Evolutionary conservation across 2,329 filamentous ascomycete species (phyloP).

Genomic region (Trichoderma gracile): DNA sequence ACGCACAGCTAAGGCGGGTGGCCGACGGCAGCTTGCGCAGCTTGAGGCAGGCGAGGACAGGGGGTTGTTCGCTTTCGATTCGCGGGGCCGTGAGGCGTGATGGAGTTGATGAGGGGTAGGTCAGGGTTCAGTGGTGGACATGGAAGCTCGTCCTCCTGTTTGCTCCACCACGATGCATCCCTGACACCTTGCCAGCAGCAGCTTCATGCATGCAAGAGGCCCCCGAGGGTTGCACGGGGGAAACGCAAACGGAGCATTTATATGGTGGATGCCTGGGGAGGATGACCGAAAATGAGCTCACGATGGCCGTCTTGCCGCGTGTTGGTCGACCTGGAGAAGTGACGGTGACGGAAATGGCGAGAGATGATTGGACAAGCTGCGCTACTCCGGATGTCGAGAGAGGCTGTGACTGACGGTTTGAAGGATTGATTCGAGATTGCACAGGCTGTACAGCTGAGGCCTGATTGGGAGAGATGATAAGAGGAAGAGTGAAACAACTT

Average conservation of each 20-base stretch:
- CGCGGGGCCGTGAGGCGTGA: not conserved
- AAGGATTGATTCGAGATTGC: too few relatives aligned
- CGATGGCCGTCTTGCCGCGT: not conserved
- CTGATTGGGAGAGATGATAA: too few relatives aligned
- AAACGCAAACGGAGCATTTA: not conserved
- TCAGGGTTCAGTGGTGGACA: not conserved
- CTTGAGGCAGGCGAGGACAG: too few relatives aligned
- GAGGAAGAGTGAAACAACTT: not conserved
- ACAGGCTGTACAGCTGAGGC: too few relatives aligned
- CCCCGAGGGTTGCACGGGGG: not conserved
- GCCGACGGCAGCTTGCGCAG: not conserved
- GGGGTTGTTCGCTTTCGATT: not conserved
- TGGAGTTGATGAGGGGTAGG: conserved; percentile 13
- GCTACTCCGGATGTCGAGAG: too few relatives aligned
- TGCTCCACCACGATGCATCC: not conserved
- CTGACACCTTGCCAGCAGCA: not conserved
- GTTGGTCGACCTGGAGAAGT: not conserved
- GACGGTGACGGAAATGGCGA: not conserved
- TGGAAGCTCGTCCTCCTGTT: not conserved
- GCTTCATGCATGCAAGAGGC: not conserved
- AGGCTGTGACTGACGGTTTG: too few relatives aligned
- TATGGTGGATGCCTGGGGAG: not conserved
- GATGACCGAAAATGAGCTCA: not conserved
- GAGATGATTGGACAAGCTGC: not conserved
- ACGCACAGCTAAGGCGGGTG: conserved; percentile 1